Evolutionary conservation across 2,329 filamentous ascomycete genomes (phyloP).

Genomic region (Taxawa tesnikishii): DNA sequence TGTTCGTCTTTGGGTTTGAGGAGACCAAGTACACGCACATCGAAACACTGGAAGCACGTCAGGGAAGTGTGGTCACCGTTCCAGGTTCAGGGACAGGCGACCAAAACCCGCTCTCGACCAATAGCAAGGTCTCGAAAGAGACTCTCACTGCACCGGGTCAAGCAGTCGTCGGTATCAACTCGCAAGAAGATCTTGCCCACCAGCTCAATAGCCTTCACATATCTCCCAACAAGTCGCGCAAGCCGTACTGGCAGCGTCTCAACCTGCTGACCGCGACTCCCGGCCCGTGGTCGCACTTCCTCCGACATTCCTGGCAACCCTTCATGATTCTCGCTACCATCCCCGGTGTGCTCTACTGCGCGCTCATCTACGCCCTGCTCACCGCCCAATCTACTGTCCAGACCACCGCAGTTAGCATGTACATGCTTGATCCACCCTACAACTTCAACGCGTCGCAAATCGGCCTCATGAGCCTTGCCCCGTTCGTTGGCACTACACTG

Average conservation of each 20-base stretch:
- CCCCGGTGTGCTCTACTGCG: constrained; percentile 25
- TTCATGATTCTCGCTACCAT: constrained; percentile 24
- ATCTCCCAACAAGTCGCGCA: constrained; percentile 22
- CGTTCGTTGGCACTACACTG: constrained; percentile 33
- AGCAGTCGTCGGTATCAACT: constrained; percentile 6
- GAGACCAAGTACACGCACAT: constrained; percentile 19
- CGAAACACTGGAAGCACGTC: constrained; percentile 10
- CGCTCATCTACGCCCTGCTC: constrained; percentile 24
- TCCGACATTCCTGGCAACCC: constrained; percentile 24
- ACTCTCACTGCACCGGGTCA: too few species aligned
- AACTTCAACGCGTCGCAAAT: constrained; percentile 38
- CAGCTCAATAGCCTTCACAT: constrained; percentile 14
- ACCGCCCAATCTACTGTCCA: constrained; percentile 27
- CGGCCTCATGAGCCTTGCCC: constrained; percentile 39
- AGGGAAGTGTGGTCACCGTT: constrained; percentile 9
- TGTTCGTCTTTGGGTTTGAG: constrained; percentile 33
- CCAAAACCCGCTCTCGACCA: constrained; percentile 8
- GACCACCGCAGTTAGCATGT: constrained; percentile 21
- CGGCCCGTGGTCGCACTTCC: constrained; percentile 16
- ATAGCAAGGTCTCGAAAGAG: constrained; percentile 6
- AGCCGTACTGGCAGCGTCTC: constrained; percentile 32
- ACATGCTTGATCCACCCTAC: constrained; percentile 23
- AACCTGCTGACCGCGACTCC: constrained; percentile 20
- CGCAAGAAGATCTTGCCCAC: constrained; percentile 3
- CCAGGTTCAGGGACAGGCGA: too few species aligned